Evolutionary conservation across 2,329 filamentous ascomycete species (phyloP).

Genomic region (Trichophyton schoenleinii): DNA sequence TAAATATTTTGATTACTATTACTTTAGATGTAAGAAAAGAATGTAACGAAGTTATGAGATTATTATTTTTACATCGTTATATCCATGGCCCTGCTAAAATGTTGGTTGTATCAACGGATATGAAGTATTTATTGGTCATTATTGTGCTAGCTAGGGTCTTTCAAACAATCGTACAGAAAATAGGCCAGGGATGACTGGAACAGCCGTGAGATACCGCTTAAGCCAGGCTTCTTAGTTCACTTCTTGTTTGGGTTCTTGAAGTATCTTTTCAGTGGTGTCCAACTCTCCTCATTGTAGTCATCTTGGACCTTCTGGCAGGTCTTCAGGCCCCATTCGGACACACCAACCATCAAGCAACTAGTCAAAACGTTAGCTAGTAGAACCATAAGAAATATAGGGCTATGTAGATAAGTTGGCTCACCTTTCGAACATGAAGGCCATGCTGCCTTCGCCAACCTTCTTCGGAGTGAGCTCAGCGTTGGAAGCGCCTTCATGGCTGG

Average conservation of each 20-base stretch:
- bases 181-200: not conserved
- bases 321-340: constrained; percentile 60
- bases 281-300: constrained; percentile 69
- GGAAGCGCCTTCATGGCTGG: constrained; percentile 44
- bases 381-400: not conserved
- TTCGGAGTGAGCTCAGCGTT: constrained; percentile 42
- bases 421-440: constrained; percentile 55
- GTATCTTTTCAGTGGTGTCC: constrained; percentile 55
- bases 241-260: constrained; percentile 43
- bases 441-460: constrained; percentile 47
- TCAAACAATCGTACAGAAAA: not conserved
- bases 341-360: constrained; percentile 54
- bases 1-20: not conserved
- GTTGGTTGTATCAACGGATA: not conserved
- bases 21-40: constrained; percentile 3
- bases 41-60: constrained; percentile 3
- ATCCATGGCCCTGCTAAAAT: not conserved
- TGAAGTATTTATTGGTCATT: not conserved
- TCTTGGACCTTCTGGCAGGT: constrained; percentile 58
- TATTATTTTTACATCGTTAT: not conserved
- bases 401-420: constrained; percentile 11
- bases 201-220: not conserved
- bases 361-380: not conserved
- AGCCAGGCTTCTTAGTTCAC: not conserved
- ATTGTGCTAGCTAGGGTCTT: not conserved